Conservation (phyloP, 352 stramenopile genomes). For the Globisporangium echinulatum region DNA sequence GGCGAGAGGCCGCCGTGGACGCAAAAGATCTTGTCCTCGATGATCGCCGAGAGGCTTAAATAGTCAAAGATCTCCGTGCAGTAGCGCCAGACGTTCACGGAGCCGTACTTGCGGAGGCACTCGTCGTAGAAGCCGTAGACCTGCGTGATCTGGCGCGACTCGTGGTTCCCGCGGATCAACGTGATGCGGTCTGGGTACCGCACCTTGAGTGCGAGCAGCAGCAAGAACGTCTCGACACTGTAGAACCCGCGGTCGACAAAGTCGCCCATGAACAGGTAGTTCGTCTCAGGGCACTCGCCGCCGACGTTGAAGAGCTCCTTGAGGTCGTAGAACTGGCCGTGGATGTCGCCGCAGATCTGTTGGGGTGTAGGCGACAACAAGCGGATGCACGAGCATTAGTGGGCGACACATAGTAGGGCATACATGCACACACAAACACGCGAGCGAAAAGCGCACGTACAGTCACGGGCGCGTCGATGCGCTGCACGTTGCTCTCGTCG, state of each 20-base stretch:
- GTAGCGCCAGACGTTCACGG: constrained; percentile 98
- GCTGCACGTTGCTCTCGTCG: constrained; percentile 99
- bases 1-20: constrained; percentile 98
- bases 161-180: constrained; percentile 88
- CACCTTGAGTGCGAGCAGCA: constrained; percentile 97
- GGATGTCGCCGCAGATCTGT: constrained; percentile 98
- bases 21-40: constrained; percentile 99
- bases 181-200: constrained; percentile 99
- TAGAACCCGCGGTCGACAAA: constrained; percentile 99
- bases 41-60: constrained; percentile 96
- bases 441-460: constrained; percentile 47
- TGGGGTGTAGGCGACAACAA: too few species aligned
- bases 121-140: constrained; percentile 66
- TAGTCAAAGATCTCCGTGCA: constrained; percentile 99
- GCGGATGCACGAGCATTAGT: too few species aligned
- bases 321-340: constrained; percentile 99
- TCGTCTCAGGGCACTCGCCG: constrained; percentile 97
- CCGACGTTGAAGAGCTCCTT: constrained; percentile 98
- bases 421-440: neutral
- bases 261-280: constrained; percentile 99
- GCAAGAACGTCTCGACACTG: constrained; percentile 98
- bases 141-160: constrained; percentile 28
- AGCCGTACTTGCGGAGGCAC: constrained; percentile 70
- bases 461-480: constrained; percentile 97
- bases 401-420: neutral